Conservation (phyloP, 2,329 filamentous ascomycete genomes). For the Phialophora verrucosa region DNA sequence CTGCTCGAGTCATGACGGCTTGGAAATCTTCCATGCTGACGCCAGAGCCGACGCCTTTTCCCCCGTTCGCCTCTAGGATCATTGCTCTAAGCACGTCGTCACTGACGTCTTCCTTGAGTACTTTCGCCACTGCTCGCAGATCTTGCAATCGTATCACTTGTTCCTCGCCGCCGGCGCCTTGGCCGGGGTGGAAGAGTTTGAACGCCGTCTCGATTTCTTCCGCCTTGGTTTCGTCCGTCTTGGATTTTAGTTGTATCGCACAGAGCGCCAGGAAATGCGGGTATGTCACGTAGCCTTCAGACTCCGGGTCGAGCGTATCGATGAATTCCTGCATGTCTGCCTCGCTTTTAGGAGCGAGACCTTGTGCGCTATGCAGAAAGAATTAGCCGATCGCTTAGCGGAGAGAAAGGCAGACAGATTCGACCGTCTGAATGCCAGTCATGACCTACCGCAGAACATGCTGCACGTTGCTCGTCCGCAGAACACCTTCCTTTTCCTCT, state of each 20-base stretch:
- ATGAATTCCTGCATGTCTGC: constrained; percentile 76
- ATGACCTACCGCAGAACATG: constrained; percentile 71
- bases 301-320: constrained; percentile 80
- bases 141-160: constrained; percentile 79
- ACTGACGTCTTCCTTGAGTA: constrained; percentile 81
- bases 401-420: neutral
- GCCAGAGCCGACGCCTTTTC: constrained; percentile 70
- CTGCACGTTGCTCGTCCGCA: constrained; percentile 70
- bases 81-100: constrained; percentile 89
- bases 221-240: constrained; percentile 54
- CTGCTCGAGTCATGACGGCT: constrained; percentile 81
- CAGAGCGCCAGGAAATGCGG: constrained; percentile 84
- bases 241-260: constrained; percentile 77
- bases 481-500: constrained; percentile 73
- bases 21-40: constrained; percentile 83
- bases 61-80: constrained; percentile 91
- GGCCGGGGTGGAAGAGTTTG: constrained; percentile 71
- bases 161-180: constrained; percentile 42
- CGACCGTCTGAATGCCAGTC: neutral
- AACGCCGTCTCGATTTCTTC: constrained; percentile 84
- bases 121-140: constrained; percentile 76
- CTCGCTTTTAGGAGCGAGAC: constrained; percentile 67
- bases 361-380: constrained; percentile 69
- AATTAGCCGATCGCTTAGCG: constrained; percentile 6
- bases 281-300: constrained; percentile 77